These are phyloP conservation scores for Hysterium pulicare DNA, from an alignment of 2,329 filamentous ascomycete genomes.

Conservation along the genomic window DNA sequence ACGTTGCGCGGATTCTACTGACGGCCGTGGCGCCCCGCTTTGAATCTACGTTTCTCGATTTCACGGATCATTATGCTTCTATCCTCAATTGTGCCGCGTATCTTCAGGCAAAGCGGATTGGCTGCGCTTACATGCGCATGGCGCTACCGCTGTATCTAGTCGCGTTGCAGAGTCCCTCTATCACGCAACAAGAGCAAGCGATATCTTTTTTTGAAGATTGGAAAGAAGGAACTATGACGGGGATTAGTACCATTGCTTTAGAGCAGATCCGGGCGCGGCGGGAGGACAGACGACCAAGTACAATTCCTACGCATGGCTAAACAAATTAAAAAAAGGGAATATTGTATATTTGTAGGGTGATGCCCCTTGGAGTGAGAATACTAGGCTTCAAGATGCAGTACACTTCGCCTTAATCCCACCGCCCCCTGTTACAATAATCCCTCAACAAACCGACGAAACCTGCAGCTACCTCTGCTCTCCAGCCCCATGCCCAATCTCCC, in stretches of 20 bases:
- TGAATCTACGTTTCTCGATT: conserved; percentile 6
- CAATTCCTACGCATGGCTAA: neutral
- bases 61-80: conserved; percentile 13
- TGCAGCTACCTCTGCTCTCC: neutral
- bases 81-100: conserved; percentile 22
- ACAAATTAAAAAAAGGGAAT: no score
- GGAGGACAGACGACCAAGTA: neutral
- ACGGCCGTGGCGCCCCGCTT: conserved; percentile 11
- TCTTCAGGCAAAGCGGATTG: conserved; percentile 17
- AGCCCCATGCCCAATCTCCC: no score
- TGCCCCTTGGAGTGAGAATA: no score
- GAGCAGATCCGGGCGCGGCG: conserved; percentile 14
- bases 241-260: conserved; percentile 25
- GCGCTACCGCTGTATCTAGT: conserved; percentile 27
- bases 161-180: conserved; percentile 17
- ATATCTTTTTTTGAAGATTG: conserved; percentile 19
- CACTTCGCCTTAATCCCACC: neutral
- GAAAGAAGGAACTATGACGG: conserved; percentile 20
- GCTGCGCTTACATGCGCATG: conserved; percentile 31
- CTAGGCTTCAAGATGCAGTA: no score
- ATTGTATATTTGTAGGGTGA: no score
- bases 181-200: conserved; percentile 14
- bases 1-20: conserved; percentile 18
- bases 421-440: no score
- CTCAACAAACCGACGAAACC: no score